phyloP scores from a whole-genome alignment of 306 rosid species.

The Coriaria nepalensis region DNA sequence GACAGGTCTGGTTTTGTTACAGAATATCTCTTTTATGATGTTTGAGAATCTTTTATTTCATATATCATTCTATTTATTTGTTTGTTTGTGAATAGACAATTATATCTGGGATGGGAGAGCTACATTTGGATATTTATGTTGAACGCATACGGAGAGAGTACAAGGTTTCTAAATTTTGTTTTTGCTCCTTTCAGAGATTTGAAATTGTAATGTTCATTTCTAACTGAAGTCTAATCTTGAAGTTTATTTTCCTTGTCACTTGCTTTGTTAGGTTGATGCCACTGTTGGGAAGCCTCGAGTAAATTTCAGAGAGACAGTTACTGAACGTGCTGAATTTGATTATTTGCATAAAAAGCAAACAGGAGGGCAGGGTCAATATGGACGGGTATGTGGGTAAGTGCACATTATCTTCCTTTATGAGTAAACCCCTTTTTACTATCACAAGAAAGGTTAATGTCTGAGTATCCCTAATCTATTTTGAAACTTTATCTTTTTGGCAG shows the following conservation, averaged over 20 bases:
- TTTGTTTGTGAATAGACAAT: constrained; percentile 47
- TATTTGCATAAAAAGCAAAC: constrained; percentile 89
- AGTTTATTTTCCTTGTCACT: constrained; percentile 10
- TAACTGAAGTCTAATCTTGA: constrained; percentile 10
- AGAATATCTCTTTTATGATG: neutral
- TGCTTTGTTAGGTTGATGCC: constrained; percentile 66
- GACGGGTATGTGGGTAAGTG: constrained; percentile 91
- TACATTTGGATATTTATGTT: constrained; percentile 91
- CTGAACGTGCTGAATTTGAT: constrained; percentile 85
- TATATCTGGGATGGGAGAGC: constrained; percentile 98
- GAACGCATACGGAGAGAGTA: constrained; percentile 94
- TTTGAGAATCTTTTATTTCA: neutral
- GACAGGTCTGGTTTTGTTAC: constrained; percentile 50
- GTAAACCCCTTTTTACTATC: neutral
- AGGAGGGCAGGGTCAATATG: constrained; percentile 99
- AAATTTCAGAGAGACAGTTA: constrained; percentile 97
- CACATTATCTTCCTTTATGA: constrained; percentile 7
- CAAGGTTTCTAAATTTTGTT: constrained; percentile 33
- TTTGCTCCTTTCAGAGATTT: constrained; percentile 1
- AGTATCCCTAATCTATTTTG: too few relatives aligned
- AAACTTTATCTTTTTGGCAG: constrained; percentile 31
- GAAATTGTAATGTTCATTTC: constrained; percentile 3
- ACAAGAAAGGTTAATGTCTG: too few relatives aligned
- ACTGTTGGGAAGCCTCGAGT: constrained; percentile 97
- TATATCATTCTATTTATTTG: constrained; percentile 10